These are phyloP conservation scores for Sporothrix dimorphospora DNA, from an alignment of 2,329 filamentous ascomycete species.

Conservation along the genomic window DNA sequence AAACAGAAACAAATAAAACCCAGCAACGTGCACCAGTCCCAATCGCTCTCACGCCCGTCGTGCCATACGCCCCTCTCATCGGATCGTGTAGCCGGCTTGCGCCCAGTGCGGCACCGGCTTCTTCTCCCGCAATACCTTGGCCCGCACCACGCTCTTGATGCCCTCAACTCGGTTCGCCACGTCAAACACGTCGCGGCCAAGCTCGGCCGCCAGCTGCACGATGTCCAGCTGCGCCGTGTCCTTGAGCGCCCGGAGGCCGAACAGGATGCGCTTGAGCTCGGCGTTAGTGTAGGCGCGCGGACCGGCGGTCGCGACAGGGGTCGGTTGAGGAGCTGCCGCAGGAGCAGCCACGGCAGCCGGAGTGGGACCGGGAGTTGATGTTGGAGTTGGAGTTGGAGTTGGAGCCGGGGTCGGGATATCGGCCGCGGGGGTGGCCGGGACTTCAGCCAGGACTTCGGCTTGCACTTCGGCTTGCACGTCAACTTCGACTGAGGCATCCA, in stretches of 20 bases:
- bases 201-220: constrained; percentile 25
- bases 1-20: not conserved
- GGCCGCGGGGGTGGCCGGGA: not conserved
- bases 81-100: constrained; percentile 20
- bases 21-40: not conserved
- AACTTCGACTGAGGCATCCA: not conserved
- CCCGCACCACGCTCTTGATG: constrained; percentile 30
- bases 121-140: not conserved
- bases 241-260: constrained; percentile 18
- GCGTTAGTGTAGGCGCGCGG: not conserved
- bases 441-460: not conserved
- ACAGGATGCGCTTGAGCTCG: constrained; percentile 25
- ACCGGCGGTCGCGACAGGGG: not conserved
- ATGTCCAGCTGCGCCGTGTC: constrained; percentile 17
- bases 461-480: not conserved
- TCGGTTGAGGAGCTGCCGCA: not conserved
- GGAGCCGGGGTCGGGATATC: not conserved
- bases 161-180: constrained; percentile 28
- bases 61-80: not conserved
- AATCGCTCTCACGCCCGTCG: not conserved
- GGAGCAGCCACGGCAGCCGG: not conserved
- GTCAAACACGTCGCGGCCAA: constrained; percentile 28
- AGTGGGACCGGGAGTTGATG: not conserved
- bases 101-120: constrained; percentile 29
- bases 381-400: not conserved